A percentile compares a stretch with the other conserved stretches of the same genome.
These are phyloP conservation scores for Metschnikowia anglica DNA, from an alignment of 805 yeast species.

Conservation along the genomic window DNA sequence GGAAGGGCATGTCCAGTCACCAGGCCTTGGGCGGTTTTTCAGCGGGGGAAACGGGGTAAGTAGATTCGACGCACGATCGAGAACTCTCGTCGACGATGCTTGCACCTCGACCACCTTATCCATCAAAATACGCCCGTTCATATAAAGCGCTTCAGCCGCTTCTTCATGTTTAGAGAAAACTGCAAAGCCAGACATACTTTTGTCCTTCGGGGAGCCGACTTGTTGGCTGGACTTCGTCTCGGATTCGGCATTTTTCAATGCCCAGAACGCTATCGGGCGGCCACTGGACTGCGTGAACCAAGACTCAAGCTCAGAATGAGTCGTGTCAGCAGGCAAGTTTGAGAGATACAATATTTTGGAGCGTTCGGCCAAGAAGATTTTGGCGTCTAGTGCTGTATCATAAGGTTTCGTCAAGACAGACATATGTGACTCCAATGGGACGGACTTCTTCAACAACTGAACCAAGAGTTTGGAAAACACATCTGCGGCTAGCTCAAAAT, in stretches of 20 bases:
- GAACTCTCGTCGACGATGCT: conserved; percentile 75
- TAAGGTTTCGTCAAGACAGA: conserved; percentile 68
- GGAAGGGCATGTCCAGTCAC: conserved; percentile 97
- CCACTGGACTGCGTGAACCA: conserved; percentile 91
- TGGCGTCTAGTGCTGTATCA: conserved; percentile 72
- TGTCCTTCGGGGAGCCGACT: conserved; percentile 38
- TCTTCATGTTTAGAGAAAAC: conserved; percentile 83
- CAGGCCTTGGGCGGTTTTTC: conserved; percentile 87
- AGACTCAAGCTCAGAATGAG: conserved; percentile 84
- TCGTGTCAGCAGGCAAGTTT: conserved; percentile 82
- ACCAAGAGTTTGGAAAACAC: conserved; percentile 46
- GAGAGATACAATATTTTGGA: conserved; percentile 76
- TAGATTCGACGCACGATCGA: conserved; percentile 80
- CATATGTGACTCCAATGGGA: conserved; percentile 51
- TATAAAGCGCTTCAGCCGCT: conserved; percentile 70
- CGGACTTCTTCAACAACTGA: conserved; percentile 47
- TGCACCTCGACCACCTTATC: conserved; percentile 81
- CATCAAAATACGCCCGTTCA: conserved; percentile 75
- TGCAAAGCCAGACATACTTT: conserved; percentile 70
- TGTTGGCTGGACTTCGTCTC: conserved; percentile 14
- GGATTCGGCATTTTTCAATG: conserved; percentile 57
- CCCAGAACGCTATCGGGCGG: conserved; percentile 87
- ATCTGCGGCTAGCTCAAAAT: conserved; percentile 34
- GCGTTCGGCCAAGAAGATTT: conserved; percentile 64
- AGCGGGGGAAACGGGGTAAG: conserved; percentile 83